These are phyloP conservation scores for Punica granatum DNA, from an alignment of 345 rosid species.

Conservation along the genomic window DNA sequence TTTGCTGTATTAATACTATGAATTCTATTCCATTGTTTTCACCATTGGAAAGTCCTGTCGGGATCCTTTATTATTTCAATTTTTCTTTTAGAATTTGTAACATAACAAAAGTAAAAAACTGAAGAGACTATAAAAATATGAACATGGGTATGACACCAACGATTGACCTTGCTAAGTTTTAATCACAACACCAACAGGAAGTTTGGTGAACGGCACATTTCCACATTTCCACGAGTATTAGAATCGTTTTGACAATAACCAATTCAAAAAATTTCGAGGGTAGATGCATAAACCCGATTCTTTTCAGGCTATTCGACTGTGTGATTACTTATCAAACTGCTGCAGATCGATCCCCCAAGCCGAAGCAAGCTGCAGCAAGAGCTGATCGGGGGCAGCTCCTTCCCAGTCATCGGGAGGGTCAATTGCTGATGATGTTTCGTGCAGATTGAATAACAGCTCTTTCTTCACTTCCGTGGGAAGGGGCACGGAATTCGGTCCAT, in stretches of 20 bases:
- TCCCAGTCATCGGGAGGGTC: constrained; percentile 96
- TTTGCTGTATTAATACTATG: neutral
- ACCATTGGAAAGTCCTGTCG: neutral
- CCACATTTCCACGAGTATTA: too few species aligned
- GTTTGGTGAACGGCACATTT: too few species aligned
- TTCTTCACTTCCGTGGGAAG: constrained; percentile 80
- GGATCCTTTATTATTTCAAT: too few species aligned
- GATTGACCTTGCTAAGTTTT: too few species aligned
- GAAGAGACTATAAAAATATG: too few species aligned
- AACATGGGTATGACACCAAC: too few species aligned
- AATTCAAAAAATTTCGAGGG: neutral
- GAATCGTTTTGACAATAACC: too few species aligned
- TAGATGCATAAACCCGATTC: neutral
- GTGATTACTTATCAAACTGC: constrained; percentile 49
- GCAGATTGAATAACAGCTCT: constrained; percentile 65
- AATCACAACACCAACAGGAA: too few species aligned
- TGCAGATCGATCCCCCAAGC: constrained; percentile 83
- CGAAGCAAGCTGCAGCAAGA: constrained; percentile 76
- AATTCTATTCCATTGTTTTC: neutral
- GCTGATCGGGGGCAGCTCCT: constrained; percentile 71
- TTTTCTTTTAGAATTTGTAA: too few species aligned
- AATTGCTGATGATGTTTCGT: constrained; percentile 62
- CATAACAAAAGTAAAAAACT: too few species aligned
- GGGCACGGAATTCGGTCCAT: constrained; percentile 59
- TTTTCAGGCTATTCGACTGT: neutral